Evolutionary conservation across 176 grass and related monocot species (phyloP).

Genomic region (Pontederia paniculata): DNA sequence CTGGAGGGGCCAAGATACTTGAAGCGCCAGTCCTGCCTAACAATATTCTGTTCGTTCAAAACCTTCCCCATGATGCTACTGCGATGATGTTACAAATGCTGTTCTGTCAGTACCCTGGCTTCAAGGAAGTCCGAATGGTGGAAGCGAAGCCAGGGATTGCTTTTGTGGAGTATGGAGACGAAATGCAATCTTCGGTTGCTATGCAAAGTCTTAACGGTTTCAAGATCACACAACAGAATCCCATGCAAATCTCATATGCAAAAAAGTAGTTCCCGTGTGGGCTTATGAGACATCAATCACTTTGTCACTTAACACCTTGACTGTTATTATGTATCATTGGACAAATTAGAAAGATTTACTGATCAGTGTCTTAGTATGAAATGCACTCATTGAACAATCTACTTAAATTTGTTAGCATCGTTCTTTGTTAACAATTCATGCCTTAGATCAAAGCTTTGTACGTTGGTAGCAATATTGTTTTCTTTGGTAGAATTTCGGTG

Average conservation of each 20-base stretch:
- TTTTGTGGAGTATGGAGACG: constrained; percentile 85
- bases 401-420: no score
- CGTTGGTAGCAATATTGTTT: no score
- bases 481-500: no score
- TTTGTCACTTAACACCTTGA: no score
- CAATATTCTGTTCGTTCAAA: constrained; percentile 86
- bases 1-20: constrained; percentile 52
- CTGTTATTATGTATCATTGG: no score
- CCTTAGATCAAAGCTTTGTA: no score
- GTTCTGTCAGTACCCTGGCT: constrained; percentile 81
- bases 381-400: no score
- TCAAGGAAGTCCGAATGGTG: constrained; percentile 91
- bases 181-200: constrained; percentile 52
- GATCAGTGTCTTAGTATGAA: no score
- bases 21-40: constrained; percentile 80
- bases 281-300: no score
- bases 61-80: constrained; percentile 69
- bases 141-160: constrained; percentile 85
- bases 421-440: no score
- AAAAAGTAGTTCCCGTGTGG: constrained; percentile 44
- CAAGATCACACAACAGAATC: constrained; percentile 70
- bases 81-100: constrained; percentile 86
- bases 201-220: constrained; percentile 62
- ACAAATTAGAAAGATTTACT: no score
- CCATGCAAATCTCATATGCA: constrained; percentile 74